Percentiles rank a stretch among this genome's conserved stretches.
These are phyloP conservation scores for Backusella australiensis DNA, from an alignment of 192 early-diverging fungal genomes.

Conservation along the genomic window DNA sequence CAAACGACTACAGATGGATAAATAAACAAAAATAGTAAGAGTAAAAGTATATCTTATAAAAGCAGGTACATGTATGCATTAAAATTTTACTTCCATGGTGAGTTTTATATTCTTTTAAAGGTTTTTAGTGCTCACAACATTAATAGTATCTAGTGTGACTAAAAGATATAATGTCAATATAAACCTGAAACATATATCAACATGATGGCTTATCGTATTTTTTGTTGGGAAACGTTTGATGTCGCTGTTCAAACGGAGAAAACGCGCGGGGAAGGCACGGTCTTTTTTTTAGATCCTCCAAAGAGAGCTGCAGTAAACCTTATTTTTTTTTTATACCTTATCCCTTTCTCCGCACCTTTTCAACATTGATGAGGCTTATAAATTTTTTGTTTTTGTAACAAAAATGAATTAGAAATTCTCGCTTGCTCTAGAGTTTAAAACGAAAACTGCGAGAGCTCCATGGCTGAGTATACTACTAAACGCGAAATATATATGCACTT, in stretches of 20 bases:
- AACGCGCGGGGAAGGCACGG: neutral
- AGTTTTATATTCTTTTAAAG: no score
- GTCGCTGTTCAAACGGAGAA: neutral
- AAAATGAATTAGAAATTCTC: neutral
- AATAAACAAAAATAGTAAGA: no score
- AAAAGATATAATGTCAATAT: no score
- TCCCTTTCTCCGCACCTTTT: neutral
- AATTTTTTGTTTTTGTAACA: neutral
- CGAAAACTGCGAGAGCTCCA: neutral
- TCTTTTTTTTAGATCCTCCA: neutral
- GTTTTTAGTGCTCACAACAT: no score
- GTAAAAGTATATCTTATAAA: no score
- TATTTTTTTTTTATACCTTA: neutral
- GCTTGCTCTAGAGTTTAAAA: neutral
- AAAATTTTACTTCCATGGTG: no score
- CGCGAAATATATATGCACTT: neutral
- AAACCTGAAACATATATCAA: no score
- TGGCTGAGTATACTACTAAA: neutral
- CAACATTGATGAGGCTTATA: neutral
- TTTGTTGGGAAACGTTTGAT: neutral
- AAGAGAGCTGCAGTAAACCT: neutral
- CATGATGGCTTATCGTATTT: neutral
- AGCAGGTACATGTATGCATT: no score
- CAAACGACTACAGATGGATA: no score
- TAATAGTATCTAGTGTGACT: no score